Base-by-base conservation (phyloP, 805 yeast species). In the Nakazawaea wickerhamii region DNA sequence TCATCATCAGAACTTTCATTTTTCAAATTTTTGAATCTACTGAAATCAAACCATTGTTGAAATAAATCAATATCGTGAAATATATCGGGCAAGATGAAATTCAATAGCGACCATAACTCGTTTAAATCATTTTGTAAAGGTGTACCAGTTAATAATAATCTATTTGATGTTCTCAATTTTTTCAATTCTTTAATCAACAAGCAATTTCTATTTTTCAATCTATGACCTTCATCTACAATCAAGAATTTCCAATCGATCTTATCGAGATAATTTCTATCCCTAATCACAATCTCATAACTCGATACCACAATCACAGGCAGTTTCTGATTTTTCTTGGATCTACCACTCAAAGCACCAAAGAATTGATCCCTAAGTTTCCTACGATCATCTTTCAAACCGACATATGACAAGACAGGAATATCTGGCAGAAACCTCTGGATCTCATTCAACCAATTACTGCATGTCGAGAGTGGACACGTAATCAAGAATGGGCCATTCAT, bases 151-250 rank as follows among this genome's bases (percentile, higher is more conserved):
- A 91, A 64, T 21, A 91, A 65, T 36, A 91, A 65, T 48, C 96
- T 67, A 55, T 91, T 91, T 1, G 77, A 68, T 1, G 84, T 80
- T 13, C 73, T 66, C 30, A 87, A 70, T 48, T 71, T 72, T 54
- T 87, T 90, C 50, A 91, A 70, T 47, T 80, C 80, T 41, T 72
- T 72, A 40, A 91, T 81, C 47, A 91, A 67, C 50, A 79, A 67
- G 60, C 95, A 86, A 52, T 90, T 79, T 49, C 81, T 73, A 58
- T 91, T 91, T 55, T 91, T 93, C 51, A 91, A 67, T 30, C 99
- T 68, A 60, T 91, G 99, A 5, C 98, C 99, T 61, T 91, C 99
- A 60, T 91, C 99, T 15, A 91, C 95, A 39, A 90, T 84, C 41
- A 91, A 64, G 56, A 79, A 91, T 47, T 80, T 84, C 96, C 97